These are phyloP conservation scores for Fusarium pseudocircinatum DNA, from an alignment of 2,329 filamentous ascomycete species.

Conservation along the genomic window DNA sequence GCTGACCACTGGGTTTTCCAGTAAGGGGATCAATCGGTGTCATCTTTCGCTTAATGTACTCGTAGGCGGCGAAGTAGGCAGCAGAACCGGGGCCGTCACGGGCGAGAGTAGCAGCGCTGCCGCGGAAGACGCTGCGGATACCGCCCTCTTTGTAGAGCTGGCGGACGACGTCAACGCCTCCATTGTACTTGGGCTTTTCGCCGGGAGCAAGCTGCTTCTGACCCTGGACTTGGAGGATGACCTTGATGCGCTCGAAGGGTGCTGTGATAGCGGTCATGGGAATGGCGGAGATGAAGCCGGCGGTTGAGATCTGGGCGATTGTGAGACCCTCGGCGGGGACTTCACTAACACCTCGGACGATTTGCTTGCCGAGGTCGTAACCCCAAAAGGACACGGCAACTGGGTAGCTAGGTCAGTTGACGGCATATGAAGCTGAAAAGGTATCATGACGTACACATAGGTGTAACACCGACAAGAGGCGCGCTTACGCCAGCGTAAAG, in stretches of 20 bases:
- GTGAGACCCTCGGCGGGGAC: conserved; percentile 77
- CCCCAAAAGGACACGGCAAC: conserved; percentile 82
- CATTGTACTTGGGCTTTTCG: conserved; percentile 91
- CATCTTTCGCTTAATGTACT: conserved; percentile 88
- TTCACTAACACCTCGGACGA: conserved; percentile 76
- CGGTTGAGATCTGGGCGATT: conserved; percentile 87
- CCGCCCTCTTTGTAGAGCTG: conserved; percentile 94
- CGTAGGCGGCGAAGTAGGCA: conserved; percentile 97
- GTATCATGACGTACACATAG: conserved; percentile 83
- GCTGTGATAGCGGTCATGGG: conserved; percentile 99
- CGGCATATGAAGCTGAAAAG: not conserved
- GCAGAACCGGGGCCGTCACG: conserved; percentile 93
- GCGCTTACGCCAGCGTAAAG: conserved; percentile 97
- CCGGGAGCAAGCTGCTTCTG: conserved; percentile 88
- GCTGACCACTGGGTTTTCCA: conserved; percentile 77
- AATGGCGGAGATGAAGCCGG: conserved; percentile 97
- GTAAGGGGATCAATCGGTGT: conserved; percentile 82
- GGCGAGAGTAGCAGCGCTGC: conserved; percentile 88
- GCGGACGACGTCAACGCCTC: conserved; percentile 88
- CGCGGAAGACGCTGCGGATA: conserved; percentile 90
- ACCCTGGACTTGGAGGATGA: conserved; percentile 96
- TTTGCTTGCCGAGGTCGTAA: conserved; percentile 92
- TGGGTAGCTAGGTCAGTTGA: conserved; percentile 44
- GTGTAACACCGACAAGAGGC: conserved; percentile 93
- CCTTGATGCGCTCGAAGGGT: conserved; percentile 98